Base-by-base conservation (phyloP, 192 early-diverging fungal species). In the Coemansia javaensis region DNA sequence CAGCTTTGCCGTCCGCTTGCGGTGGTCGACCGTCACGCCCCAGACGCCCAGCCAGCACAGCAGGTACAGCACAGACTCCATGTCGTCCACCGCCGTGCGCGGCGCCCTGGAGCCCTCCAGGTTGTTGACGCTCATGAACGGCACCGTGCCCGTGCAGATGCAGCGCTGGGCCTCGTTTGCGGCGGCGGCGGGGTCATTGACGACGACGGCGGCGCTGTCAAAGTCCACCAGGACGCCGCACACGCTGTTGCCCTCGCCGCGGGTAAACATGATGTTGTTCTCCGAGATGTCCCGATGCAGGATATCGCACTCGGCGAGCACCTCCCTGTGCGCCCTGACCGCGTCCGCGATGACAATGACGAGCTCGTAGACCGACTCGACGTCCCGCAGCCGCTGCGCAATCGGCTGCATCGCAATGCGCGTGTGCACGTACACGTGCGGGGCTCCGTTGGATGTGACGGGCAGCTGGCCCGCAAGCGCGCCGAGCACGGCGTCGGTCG, bases 81-180 rank as follows among this genome's bases (percentile, higher is more conserved):
- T 11, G n/a, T 46, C 32, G 5, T 46, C 44, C 0, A 46, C 15
- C 7, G 18, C 31, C 4, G 44, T 22, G 28, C 33, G 34, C 14
- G 0, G 2, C 16, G 23, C 40, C 18, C 17, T 18, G 12, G 14
- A 37, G 1, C 15, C 21, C 10, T 33, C 40, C 1, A 61, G 33
- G 12, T 61, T 61, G 58, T 61, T 61, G 38, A 63, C 44, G 28
- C 46, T 56, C 60, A 63, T 63, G 32, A 63, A 63, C 4, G 46
- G 60, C 0, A 40, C 37, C 12, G 60, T 55, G 0, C 47, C 53
- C 0, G 36, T 40, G 28, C 35, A 25, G 28, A 42, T 23, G 1
- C 15, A 17, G 10, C 18, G 32, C 20, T 34, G 4, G 3, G 31
- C 32, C 3, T 13, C 15, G 8, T 7, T 28, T n/a, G n/a, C n/a